phyloP scores from a whole-genome alignment of 1,284 basidiomycete genomes.

The Ganoderma lingzhi region DNA sequence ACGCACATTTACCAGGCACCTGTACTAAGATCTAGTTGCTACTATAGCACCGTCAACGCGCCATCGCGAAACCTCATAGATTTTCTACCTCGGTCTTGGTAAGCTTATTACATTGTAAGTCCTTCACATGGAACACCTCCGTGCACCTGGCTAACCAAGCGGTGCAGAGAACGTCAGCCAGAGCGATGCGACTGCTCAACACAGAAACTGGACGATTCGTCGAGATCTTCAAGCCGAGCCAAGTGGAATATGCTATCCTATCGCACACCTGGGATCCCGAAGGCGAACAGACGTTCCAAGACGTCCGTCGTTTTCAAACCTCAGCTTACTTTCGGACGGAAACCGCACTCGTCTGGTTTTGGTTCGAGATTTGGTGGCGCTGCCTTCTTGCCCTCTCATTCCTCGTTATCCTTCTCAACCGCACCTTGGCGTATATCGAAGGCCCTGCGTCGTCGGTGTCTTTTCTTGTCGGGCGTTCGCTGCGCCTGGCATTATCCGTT shows the following conservation, averaged over 20 bases:
- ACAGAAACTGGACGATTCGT: slow-evolving; percentile 15
- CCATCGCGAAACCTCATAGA: background rate
- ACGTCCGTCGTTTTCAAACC: background rate
- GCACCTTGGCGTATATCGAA: background rate
- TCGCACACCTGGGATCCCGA: slow-evolving; percentile 2
- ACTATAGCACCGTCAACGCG: background rate
- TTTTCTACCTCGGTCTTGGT: background rate
- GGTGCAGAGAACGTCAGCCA: background rate
- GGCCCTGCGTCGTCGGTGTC: background rate
- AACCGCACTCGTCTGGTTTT: background rate
- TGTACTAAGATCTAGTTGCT: background rate
- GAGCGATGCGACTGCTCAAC: slow-evolving; percentile 15
- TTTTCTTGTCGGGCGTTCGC: background rate
- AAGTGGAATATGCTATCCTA: slow-evolving; percentile 1
- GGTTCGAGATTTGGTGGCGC: background rate
- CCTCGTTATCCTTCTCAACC: background rate
- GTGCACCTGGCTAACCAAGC: background rate
- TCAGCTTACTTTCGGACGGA: background rate
- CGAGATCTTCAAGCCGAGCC: slow-evolving; percentile 11
- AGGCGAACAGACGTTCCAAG: slow-evolving; percentile 1
- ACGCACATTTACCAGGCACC: background rate
- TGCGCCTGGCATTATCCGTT: background rate
- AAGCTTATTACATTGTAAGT: background rate
- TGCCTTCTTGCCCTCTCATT: background rate
- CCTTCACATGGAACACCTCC: background rate